These are phyloP conservation scores for Candida qinlingensis DNA, from an alignment of 805 yeast genomes.

Conservation along the genomic window DNA sequence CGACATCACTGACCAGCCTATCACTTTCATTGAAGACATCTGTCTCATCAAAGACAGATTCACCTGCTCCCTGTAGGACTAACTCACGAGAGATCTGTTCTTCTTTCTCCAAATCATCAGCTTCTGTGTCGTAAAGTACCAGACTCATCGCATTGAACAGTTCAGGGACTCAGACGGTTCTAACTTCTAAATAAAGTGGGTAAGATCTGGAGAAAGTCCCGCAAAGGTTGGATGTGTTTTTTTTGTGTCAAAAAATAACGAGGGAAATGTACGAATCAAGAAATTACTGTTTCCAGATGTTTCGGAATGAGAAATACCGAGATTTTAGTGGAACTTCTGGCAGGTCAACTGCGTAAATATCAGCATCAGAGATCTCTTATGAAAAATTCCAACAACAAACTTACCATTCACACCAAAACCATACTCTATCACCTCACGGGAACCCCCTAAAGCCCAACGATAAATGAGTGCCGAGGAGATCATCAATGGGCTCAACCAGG, in stretches of 20 bases:
- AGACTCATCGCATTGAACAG: conserved; percentile 1
- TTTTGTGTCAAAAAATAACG: conserved; percentile 5
- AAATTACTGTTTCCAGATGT: neutral
- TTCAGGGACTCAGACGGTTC: neutral
- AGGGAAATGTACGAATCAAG: neutral
- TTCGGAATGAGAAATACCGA: conserved; percentile 1
- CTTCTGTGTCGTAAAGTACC: neutral
- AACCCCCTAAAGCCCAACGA: neutral
- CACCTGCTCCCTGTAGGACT: neutral
- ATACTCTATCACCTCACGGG: neutral
- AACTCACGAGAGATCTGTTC: neutral
- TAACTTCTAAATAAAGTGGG: neutral
- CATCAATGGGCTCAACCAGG: conserved; percentile 13
- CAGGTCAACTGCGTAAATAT: neutral
- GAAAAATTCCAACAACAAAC: neutral
- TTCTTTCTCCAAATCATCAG: neutral
- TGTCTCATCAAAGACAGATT: too few relatives aligned
- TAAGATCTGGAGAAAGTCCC: neutral
- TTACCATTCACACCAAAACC: too few relatives aligned
- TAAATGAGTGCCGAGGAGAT: conserved; percentile 9
- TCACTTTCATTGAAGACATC: neutral
- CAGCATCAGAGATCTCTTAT: neutral
- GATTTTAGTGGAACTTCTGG: too few relatives aligned
- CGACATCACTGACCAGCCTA: neutral
- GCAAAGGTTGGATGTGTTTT: neutral